phyloP scores from a whole-genome alignment of 768 basidiomycete species.

The Hericium coralloides region DNA sequence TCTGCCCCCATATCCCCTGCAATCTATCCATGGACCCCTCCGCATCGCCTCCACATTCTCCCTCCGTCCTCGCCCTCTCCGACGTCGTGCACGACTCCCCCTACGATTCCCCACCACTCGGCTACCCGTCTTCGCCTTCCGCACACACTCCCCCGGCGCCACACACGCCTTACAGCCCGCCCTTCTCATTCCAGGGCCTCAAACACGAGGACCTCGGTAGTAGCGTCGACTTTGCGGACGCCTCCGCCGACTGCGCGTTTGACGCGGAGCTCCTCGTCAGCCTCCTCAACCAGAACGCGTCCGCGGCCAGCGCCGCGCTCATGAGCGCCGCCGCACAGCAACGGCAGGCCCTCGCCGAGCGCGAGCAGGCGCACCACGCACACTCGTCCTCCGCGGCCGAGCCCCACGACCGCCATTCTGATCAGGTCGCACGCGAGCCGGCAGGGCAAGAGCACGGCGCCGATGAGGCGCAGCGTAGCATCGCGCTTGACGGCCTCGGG shows the following conservation, averaged over 20 bases:
- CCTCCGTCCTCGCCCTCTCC: slow-evolving; percentile 57
- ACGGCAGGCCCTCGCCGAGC: slow-evolving; percentile 35
- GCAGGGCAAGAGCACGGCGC: slow-evolving; percentile 6
- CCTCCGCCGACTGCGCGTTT: slow-evolving; percentile 27
- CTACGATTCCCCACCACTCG: slow-evolving; percentile 30
- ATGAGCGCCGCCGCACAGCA: slow-evolving; percentile 63
- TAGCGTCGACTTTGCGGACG: slow-evolving; percentile 29
- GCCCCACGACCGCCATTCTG: background rate
- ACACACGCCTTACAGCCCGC: slow-evolving; percentile 9
- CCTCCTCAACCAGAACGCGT: slow-evolving; percentile 66
- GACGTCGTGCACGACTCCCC: slow-evolving; percentile 80
- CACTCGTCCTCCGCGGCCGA: background rate
- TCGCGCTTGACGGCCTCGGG: slow-evolving; percentile 29
- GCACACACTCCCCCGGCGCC: slow-evolving; percentile 5
- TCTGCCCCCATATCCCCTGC: background rate
- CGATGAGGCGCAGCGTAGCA: slow-evolving; percentile 17
- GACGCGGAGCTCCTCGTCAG: slow-evolving; percentile 45
- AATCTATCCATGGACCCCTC: background rate
- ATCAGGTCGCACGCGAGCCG: background rate
- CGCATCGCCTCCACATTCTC: slow-evolving; percentile 29
- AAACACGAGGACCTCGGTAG: slow-evolving; percentile 10
- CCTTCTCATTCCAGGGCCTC: slow-evolving; percentile 13
- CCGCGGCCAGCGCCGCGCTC: slow-evolving; percentile 56
- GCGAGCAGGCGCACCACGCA: slow-evolving; percentile 15
- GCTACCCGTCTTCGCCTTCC: slow-evolving; percentile 18